phyloP scores from a whole-genome alignment of 345 rosid genomes.

The Rhodomyrtus tomentosa region DNA sequence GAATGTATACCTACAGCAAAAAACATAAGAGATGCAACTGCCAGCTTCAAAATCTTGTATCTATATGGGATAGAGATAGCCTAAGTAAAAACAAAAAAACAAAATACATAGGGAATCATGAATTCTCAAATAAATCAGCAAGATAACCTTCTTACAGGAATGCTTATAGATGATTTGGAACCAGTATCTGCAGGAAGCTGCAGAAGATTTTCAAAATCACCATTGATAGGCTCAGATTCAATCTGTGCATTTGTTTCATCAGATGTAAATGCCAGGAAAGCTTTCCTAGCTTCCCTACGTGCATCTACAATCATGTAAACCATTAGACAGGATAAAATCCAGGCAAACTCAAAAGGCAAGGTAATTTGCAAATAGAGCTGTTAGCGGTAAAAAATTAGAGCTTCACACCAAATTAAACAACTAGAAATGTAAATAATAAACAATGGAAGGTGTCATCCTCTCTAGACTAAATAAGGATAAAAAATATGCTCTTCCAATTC shows the following conservation, averaged over 20 bases:
- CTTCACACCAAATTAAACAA: not conserved
- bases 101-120: not conserved
- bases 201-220: constrained; percentile 22
- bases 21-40: not conserved
- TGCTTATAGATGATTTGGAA: constrained; percentile 35
- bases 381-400: not conserved
- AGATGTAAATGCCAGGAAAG: constrained; percentile 75
- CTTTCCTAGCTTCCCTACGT: constrained; percentile 96
- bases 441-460: not conserved
- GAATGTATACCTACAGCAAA: constrained; percentile 50
- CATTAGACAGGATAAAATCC: not conserved
- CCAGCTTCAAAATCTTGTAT: not conserved
- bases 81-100: not conserved
- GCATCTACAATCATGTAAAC: constrained; percentile 36
- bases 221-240: constrained; percentile 24
- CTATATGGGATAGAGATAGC: not conserved
- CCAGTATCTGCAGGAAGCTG: constrained; percentile 31
- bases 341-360: not conserved
- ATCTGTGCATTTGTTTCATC: constrained; percentile 31
- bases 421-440: not conserved
- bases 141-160: constrained; percentile 48
- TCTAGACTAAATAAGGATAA: not conserved
- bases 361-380: not conserved
- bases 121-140: not conserved
- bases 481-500: not conserved